These are phyloP conservation scores for Rubia peregrina DNA, from an alignment of 305 asterid genomes.

Conservation along the genomic window DNA sequence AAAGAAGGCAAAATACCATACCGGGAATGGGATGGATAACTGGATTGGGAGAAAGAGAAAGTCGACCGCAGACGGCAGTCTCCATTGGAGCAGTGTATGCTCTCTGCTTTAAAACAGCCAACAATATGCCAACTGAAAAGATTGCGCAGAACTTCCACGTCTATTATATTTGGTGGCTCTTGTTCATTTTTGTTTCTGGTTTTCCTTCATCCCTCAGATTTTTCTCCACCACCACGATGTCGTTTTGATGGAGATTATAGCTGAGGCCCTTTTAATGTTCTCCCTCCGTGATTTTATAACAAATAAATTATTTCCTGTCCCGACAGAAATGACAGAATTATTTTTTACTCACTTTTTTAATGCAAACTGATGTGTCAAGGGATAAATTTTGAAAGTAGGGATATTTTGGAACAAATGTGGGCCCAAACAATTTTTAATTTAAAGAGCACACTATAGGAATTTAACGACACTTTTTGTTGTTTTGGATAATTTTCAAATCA, in stretches of 20 bases:
- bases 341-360: too few species aligned
- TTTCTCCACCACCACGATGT: not conserved
- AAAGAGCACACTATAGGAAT: too few species aligned
- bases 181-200: constrained; percentile 14
- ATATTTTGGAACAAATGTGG: too few species aligned
- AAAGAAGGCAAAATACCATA: constrained; percentile 8
- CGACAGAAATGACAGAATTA: too few species aligned
- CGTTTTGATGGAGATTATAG: not conserved
- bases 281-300: not conserved
- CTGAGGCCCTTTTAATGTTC: not conserved
- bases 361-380: too few species aligned
- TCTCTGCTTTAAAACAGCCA: constrained; percentile 13
- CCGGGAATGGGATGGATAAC: constrained; percentile 42
- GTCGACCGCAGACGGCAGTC: constrained; percentile 62
- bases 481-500: too few species aligned
- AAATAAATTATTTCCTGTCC: not conserved
- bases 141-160: constrained; percentile 1
- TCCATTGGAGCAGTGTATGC: constrained; percentile 42
- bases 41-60: constrained; percentile 56
- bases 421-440: too few species aligned
- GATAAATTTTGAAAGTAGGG: too few species aligned
- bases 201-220: not conserved
- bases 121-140: not conserved
- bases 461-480: too few species aligned
- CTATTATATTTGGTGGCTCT: constrained; percentile 14